A percentile compares a stretch with the other conserved stretches of the same genome.
Evolutionary conservation across 768 basidiomycete genomes (phyloP).

Genomic region (Calocybe cyanea): DNA sequence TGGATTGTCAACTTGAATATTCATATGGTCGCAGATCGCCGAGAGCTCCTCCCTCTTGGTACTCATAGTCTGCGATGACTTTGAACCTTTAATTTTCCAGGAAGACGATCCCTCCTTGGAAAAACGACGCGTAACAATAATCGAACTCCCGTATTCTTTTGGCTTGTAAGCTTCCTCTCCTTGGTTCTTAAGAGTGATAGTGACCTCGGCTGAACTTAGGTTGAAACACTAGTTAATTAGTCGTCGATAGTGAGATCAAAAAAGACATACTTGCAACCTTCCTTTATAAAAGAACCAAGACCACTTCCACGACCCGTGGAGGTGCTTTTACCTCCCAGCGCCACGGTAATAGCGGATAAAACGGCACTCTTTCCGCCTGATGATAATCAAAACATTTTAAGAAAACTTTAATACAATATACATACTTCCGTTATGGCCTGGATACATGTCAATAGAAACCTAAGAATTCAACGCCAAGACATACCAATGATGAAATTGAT

Average conservation of each 20-base stretch:
- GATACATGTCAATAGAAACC: background rate
- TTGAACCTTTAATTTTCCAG: constrained; percentile 79
- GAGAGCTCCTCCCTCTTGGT: constrained; percentile 82
- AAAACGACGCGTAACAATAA: constrained; percentile 80
- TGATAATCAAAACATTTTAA: background rate
- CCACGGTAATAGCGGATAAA: constrained; percentile 88
- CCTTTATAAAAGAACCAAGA: constrained; percentile 80
- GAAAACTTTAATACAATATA: background rate
- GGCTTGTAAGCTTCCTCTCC: constrained; percentile 88
- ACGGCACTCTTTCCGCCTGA: constrained; percentile 94
- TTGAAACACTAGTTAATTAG: constrained; percentile 37
- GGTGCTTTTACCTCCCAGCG: constrained; percentile 90
- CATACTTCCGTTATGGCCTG: constrained; percentile 89
- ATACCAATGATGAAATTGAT: constrained; percentile 96
- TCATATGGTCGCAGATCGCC: constrained; percentile 92
- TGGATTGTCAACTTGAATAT: constrained; percentile 95
- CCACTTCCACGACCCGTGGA: constrained; percentile 87
- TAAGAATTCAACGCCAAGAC: background rate
- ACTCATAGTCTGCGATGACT: constrained; percentile 41
- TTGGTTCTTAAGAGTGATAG: constrained; percentile 81
- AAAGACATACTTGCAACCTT: constrained; percentile 65
- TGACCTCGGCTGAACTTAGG: constrained; percentile 81
- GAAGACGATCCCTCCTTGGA: constrained; percentile 67
- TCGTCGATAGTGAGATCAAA: background rate
- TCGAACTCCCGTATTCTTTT: constrained; percentile 81